Evolutionary conservation across 257 asterid species (phyloP), one percentile per base, ranked within the genome.

Genomic region (Parsonsia alboflavescens): DNA sequence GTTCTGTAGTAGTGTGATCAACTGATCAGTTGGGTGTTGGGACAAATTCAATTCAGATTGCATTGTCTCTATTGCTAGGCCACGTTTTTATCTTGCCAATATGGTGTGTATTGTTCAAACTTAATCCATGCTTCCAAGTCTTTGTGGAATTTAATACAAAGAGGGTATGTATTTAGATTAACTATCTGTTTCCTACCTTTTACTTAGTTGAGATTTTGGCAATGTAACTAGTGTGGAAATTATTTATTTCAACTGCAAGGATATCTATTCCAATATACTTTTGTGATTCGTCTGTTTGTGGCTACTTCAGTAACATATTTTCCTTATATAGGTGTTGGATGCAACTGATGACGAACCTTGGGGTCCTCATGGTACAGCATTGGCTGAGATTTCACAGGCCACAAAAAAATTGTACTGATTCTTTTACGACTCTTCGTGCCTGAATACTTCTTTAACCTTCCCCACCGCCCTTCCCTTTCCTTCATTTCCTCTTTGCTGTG

Each of bases 351-450:
- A 93, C 52, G 98, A 93, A 80, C 97, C 97, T 63, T 93, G 98
- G 98, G 98, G 98, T 78, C 98, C 98, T 82, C 98, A 93, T 78
- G 98, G 98, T 73, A 91, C 98, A 49, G 95, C 82, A 70, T 82
- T 93, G 95, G 90, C 96, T 74, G 98, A 93, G 88, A 91, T 93
- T 68, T 96, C 98, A 71, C 90, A 81, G 80, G 97, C 97, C 36
- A 93, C 98, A 46, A 93, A 89, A 79, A 91, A 91, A 91, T 89
- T 89, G 98, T 93, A 91, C 58, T 30, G 17, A 26, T 56, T 70
- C 42, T 57, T 75, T 76, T 68, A 41, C 36, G 48, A 59, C 49
- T 66, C 70, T 76, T 59, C 48, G 52, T 67, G 74, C 49, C 39
- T 50, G 19, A 41, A 50, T 54, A 41, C 68, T 45, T 79, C 72